These are phyloP conservation scores for Zanthoxylum bungeanum DNA, from an alignment of 345 rosid species.

Conservation along the genomic window DNA sequence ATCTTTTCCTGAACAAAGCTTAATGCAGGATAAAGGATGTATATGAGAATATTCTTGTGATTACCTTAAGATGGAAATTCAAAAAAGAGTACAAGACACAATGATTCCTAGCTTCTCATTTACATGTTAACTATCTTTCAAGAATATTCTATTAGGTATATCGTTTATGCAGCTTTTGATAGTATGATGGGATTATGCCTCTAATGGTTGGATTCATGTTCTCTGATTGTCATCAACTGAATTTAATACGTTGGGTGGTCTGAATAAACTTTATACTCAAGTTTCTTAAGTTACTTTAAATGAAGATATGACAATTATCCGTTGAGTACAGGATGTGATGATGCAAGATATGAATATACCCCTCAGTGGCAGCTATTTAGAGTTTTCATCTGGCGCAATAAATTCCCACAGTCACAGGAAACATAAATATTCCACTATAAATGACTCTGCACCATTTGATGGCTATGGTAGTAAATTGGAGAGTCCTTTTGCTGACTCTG, in stretches of 20 bases:
- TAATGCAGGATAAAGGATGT: not conserved
- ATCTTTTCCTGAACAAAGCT: not conserved
- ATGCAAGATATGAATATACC: conserved; percentile 43
- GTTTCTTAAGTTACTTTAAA: conserved; percentile 6
- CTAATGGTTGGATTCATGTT: not conserved
- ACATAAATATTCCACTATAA: conserved; percentile 22
- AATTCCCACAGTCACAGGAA: conserved; percentile 27
- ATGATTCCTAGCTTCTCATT: not conserved
- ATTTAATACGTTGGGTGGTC: not conserved
- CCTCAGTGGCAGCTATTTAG: conserved; percentile 24
- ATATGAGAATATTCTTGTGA: not conserved
- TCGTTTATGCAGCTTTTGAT: not conserved
- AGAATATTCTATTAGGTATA: not conserved
- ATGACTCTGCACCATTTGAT: conserved; percentile 28
- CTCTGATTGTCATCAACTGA: not conserved
- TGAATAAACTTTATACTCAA: not conserved
- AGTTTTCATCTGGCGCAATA: conserved; percentile 28
- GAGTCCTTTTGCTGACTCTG: conserved; percentile 25
- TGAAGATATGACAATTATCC: conserved; percentile 5
- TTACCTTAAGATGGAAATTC: not conserved
- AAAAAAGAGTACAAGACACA: not conserved
- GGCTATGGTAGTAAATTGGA: conserved; percentile 29
- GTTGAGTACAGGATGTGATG: conserved; percentile 44
- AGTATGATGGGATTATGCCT: not conserved
- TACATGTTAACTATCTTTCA: not conserved